Evolutionary conservation across 805 yeast genomes (phyloP), one percentile per base, ranked within the genome.

Genomic region (Danielia reshetovae): DNA sequence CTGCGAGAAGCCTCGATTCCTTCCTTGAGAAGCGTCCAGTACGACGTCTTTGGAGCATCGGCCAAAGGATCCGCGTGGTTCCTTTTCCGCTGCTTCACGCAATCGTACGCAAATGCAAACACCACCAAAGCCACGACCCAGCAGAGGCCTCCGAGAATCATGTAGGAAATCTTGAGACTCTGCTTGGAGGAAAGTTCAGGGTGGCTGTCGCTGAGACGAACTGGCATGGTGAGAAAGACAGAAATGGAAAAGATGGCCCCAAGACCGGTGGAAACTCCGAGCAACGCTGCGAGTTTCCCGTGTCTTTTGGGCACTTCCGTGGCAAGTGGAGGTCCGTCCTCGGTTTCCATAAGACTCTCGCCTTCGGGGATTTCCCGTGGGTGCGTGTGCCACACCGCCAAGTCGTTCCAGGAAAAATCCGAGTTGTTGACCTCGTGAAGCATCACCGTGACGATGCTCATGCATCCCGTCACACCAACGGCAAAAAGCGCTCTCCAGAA

Each of bases 241-340:
- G 72, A 50, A 1, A 79, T 85, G 0, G 85, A 69, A 40, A 78
- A 72, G 1, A 81, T 68, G 2, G 87, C 88, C 31, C 88, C 88
- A 12, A 76, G 50, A 0, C 87, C 87, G 12, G 83, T 68, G 31
- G 72, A 60, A 11, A 77, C 54, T 2, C 89, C 89, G 27, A 81
- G 68, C 15, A 79, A 49, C 0, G 86, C 81, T 0, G 83, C 70
- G 35, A 70, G 62, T 42, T 70, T 72, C 2, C 86, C 87, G 43
- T 52, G 54, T 24, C 36, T 45, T n/a, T 24, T 21, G 18, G 11
- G 34, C 27, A 30, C 18, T 10, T 23, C 18, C 22, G 24, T 18
- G n/a, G n/a, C n/a, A n/a, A n/a, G n/a, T n/a, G n/a, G n/a, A n/a
- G 10, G 14, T 12, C 38, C 8, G 26, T 27, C 32, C 11, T 16